These are phyloP conservation scores for Aspergillus melleus DNA, from an alignment of 2,329 filamentous ascomycete genomes.

Conservation along the genomic window DNA sequence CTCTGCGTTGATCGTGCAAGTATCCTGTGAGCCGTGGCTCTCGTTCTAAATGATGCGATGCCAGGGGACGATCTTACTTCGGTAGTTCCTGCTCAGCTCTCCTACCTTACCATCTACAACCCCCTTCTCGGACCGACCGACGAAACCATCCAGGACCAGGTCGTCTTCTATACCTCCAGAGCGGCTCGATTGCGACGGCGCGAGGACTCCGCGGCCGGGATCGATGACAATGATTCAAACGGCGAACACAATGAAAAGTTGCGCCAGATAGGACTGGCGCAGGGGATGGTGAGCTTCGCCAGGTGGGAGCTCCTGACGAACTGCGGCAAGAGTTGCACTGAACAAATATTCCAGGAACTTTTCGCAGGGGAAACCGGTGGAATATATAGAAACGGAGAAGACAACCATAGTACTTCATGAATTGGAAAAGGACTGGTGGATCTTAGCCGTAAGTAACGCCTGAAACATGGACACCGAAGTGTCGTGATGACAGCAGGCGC, in stretches of 20 bases:
- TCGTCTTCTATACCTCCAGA: slow-evolving; percentile 84
- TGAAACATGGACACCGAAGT: not conserved
- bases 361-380: slow-evolving; percentile 71
- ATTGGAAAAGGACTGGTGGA: slow-evolving; percentile 92
- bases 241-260: slow-evolving; percentile 82
- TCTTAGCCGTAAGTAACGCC: slow-evolving; percentile 71
- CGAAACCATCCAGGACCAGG: slow-evolving; percentile 74
- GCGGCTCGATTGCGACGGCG: slow-evolving; percentile 28
- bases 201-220: slow-evolving; percentile 17
- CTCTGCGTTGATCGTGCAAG: slow-evolving; percentile 6
- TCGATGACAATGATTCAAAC: slow-evolving; percentile 38
- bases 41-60: slow-evolving; percentile 35
- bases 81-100: slow-evolving; percentile 76
- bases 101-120: slow-evolving; percentile 94
- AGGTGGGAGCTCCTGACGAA: slow-evolving; percentile 47
- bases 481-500: not conserved
- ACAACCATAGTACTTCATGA: slow-evolving; percentile 81
- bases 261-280: slow-evolving; percentile 90
- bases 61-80: slow-evolving; percentile 36
- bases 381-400: slow-evolving; percentile 89
- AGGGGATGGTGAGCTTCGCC: slow-evolving; percentile 94
- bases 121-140: slow-evolving; percentile 73
- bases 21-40: slow-evolving; percentile 17
- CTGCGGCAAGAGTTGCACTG: slow-evolving; percentile 10
- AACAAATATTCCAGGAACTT: slow-evolving; percentile 63